Base-by-base conservation (phyloP, 768 basidiomycete species). In the Rhodotorula sphaerocarpa region DNA sequence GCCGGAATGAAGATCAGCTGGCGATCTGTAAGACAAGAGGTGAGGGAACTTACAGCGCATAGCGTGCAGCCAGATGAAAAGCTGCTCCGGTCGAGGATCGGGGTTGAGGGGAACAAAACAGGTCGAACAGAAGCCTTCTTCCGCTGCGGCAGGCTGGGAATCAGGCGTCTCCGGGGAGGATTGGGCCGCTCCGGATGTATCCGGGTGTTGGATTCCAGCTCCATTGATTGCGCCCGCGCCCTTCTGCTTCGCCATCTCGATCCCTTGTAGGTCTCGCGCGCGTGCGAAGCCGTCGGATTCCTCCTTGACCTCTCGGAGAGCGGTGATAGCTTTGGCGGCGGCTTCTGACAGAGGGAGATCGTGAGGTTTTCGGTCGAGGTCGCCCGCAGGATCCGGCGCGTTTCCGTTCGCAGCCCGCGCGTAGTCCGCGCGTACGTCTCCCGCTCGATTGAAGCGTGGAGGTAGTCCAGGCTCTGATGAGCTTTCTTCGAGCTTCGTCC, bases 21-120 rank as follows among this genome's bases (percentile, higher is more conserved):
- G 72, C 6, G 23, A 10, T 15, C 20, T 18, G 31, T 15, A 34
- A 50, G 25, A 93, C 70, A 81, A 81, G 70, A 87, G 74, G 36
- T 33, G 92, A 90, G 71, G 95, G 44, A 42, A 58, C 65, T 20
- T 28, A 66, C 65, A 96, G 70, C 82, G 81, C 72, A 87, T 75
- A 31, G 95, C 92, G 72, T 99, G 95, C 72, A 99, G 76, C 76
- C 92, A 99, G 69, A 99, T 97, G 76, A 90, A 96, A 59, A 97
- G 78, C 64, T 84, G 84, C 74, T 91, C 89, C 3, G 92, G 91
- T 71, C 82, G 83, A 3, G 93, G 95, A 75, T 99, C 95, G 16
- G 90, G 89, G 60, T 91, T 85, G 30, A 96, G 76, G 21, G 95
- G 95, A 50, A 95, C 79, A 75, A 87, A 96, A 74, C 93, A 99